These are phyloP conservation scores for Lyophyllum shimeji DNA, from an alignment of 768 basidiomycete genomes.

Conservation along the genomic window DNA sequence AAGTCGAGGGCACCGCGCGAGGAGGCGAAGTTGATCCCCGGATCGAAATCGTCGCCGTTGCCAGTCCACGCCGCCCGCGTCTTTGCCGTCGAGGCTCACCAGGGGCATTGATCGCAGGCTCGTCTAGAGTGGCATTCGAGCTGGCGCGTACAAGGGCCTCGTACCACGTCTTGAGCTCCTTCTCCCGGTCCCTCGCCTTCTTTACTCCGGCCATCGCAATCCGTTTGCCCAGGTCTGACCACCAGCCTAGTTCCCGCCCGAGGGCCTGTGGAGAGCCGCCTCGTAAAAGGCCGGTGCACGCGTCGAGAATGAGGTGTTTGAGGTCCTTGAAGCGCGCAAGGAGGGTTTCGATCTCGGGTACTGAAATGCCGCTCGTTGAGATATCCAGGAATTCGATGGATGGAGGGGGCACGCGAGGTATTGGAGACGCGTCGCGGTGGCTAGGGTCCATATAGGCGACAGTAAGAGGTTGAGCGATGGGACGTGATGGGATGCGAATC, in stretches of 20 bases:
- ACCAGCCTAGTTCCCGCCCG: conserved; percentile 31
- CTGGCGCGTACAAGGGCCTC: conserved; percentile 25
- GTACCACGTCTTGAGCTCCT: conserved; percentile 51
- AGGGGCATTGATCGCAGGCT: conserved; percentile 5
- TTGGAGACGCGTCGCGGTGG: conserved; percentile 9
- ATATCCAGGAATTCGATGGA: conserved; percentile 68
- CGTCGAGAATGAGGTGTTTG: conserved; percentile 70
- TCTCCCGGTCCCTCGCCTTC: conserved; percentile 67
- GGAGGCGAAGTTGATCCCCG: conserved; percentile 26
- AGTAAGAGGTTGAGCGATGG: conserved; percentile 43
- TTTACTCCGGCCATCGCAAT: conserved; percentile 63
- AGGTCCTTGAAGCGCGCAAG: conserved; percentile 50
- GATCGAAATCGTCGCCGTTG: conserved; percentile 64
- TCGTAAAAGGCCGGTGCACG: conserved; percentile 53
- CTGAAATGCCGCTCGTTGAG: conserved; percentile 62
- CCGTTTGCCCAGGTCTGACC: conserved; percentile 58
- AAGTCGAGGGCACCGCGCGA: conserved; percentile 7
- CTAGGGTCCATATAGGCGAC: background rate
- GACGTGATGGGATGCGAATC: conserved; percentile 72
- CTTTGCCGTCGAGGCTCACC: conserved; percentile 22
- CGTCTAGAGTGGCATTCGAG: conserved; percentile 8
- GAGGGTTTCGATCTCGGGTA: conserved; percentile 53
- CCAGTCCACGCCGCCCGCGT: conserved; percentile 60
- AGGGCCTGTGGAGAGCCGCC: conserved; percentile 46
- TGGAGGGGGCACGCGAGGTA: conserved; percentile 36